A percentile compares a stretch with the other conserved stretches of the same genome.
Conservation (phyloP, 257 asterid species). For the Nyctanthes arbortristis region DNA sequence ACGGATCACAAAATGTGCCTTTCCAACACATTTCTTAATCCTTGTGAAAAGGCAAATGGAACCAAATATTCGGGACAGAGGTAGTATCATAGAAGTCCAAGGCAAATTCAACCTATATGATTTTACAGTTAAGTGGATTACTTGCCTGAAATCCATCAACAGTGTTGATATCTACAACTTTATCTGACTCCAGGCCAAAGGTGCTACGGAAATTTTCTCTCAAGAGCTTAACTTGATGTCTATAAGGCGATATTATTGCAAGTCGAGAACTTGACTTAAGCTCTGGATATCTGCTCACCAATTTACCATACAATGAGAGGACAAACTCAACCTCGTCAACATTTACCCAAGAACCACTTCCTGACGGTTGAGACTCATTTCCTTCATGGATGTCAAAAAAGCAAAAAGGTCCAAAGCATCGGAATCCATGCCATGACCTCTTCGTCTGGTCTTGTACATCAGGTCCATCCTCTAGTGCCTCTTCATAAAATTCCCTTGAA, state of each 20-base stretch:
- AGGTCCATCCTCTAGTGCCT: constrained; percentile 85
- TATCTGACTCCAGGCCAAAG: constrained; percentile 74
- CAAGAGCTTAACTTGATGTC: constrained; percentile 80
- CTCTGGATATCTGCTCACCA: constrained; percentile 82
- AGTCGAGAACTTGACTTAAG: constrained; percentile 78
- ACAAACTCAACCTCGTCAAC: constrained; percentile 90
- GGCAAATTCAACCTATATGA: constrained; percentile 5
- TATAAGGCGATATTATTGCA: constrained; percentile 90
- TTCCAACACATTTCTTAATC: too few relatives aligned
- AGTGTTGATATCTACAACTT: constrained; percentile 84
- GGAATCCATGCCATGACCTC: constrained; percentile 74
- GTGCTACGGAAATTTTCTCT: constrained; percentile 61
- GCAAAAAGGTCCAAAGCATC: constrained; percentile 96
- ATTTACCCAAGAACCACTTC: constrained; percentile 85
- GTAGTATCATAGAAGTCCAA: too few relatives aligned
- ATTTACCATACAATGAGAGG: constrained; percentile 59
- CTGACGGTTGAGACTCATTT: constrained; percentile 69
- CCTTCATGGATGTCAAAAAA: constrained; percentile 91
- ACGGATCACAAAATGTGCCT: too few relatives aligned
- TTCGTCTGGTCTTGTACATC: constrained; percentile 60
- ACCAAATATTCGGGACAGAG: too few relatives aligned
- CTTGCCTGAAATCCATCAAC: constrained; percentile 96
- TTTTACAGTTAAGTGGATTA: constrained; percentile 13
- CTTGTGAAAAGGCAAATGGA: too few relatives aligned
- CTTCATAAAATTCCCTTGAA: constrained; percentile 86